A percentile compares a stretch with the other conserved stretches of the same genome.
Evolutionary conservation across 2,329 filamentous ascomycete genomes (phyloP).

Genomic region (Cyphellophora europaea): DNA sequence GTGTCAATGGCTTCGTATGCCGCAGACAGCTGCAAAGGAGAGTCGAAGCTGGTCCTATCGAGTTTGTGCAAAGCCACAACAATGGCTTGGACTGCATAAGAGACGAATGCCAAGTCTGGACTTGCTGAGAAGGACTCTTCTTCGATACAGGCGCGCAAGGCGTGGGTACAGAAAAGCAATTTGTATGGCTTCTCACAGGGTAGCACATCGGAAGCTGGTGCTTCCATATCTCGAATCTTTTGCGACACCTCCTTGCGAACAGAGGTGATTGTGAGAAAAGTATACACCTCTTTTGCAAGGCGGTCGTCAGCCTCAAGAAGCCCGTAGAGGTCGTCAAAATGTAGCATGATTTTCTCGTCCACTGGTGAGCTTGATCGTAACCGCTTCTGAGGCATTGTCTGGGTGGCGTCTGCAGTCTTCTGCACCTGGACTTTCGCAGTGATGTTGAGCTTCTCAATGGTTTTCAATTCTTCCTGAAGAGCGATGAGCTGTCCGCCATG

Average conservation of each 20-base stretch:
- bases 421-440: constrained; percentile 5
- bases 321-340: constrained; percentile 76
- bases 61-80: constrained; percentile 53
- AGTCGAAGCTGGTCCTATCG: constrained; percentile 39
- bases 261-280: constrained; percentile 62
- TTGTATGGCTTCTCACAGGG: constrained; percentile 61
- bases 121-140: constrained; percentile 30
- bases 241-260: constrained; percentile 54
- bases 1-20: constrained; percentile 48
- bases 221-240: constrained; percentile 45
- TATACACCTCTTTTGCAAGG: constrained; percentile 61
- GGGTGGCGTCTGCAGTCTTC: constrained; percentile 22
- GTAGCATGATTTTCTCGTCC: constrained; percentile 68
- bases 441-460: constrained; percentile 18
- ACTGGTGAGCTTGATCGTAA: constrained; percentile 43
- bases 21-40: constrained; percentile 40
- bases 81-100: constrained; percentile 43
- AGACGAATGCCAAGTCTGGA: constrained; percentile 27
- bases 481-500: constrained; percentile 22
- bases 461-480: constrained; percentile 12
- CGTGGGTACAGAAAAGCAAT: constrained; percentile 62
- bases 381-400: constrained; percentile 22
- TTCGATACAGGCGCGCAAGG: constrained; percentile 54
- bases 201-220: constrained; percentile 55
- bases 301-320: constrained; percentile 66